Conservation (phyloP, 2,329 filamentous ascomycete genomes). For the Verticillium dahliae region DNA sequence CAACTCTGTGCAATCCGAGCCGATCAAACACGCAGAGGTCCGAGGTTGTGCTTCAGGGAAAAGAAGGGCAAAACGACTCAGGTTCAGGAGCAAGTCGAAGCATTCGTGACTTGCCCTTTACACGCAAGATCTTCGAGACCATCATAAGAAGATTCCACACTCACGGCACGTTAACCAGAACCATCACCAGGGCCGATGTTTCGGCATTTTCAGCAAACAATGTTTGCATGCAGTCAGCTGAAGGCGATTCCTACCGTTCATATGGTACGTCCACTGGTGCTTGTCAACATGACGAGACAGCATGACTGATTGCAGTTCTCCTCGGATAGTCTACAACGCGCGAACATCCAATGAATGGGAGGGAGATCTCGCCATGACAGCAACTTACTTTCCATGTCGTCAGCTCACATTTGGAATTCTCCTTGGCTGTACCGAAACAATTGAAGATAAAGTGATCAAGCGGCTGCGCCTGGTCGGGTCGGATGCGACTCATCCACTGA, state of each 20-base stretch:
- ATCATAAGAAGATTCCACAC: neutral
- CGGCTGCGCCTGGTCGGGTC: slow-evolving; percentile 4
- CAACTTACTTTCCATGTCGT: slow-evolving; percentile 16
- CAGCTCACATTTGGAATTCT: slow-evolving; percentile 15
- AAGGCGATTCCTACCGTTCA: neutral
- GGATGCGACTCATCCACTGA: slow-evolving; percentile 16
- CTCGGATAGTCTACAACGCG: slow-evolving; percentile 16
- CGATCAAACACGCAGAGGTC: neutral
- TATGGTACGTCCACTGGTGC: neutral
- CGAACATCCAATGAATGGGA: slow-evolving; percentile 18
- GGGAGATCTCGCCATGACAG: slow-evolving; percentile 16
- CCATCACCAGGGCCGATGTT: slow-evolving; percentile 2
- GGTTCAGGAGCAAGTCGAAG: neutral
- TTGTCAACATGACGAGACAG: no score
- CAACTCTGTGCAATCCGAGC: neutral
- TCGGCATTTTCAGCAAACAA: neutral
- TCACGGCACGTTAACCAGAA: neutral
- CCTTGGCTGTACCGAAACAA: slow-evolving; percentile 13
- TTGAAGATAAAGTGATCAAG: slow-evolving; percentile 12
- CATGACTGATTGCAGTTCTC: neutral
- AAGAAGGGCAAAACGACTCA: neutral
- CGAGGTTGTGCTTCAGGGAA: neutral
- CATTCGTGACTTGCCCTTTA: neutral
- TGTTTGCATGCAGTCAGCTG: neutral
- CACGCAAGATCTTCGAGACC: neutral